Evolutionary conservation across 352 stramenopile species (phyloP).

Genomic region (Phytophthora nicotianae): DNA sequence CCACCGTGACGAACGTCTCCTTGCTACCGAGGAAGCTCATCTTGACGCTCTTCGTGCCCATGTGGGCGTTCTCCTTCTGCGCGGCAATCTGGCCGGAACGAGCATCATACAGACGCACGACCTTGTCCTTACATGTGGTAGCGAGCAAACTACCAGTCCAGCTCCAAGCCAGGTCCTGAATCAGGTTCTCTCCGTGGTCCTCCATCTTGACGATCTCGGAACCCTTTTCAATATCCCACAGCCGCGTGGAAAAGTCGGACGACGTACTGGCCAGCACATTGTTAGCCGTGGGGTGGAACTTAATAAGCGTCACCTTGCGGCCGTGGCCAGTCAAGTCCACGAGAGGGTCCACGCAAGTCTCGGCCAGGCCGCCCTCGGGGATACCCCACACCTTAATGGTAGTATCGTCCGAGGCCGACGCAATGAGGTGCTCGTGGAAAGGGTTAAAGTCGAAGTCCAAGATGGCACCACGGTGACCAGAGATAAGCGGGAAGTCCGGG

Average conservation of each 20-base stretch:
- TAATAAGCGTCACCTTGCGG: conserved; percentile 97
- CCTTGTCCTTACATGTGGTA: conserved; percentile 99
- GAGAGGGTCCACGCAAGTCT: conserved; percentile 95
- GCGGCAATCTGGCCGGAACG: conserved; percentile 79
- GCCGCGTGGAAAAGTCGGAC: conserved; percentile 96
- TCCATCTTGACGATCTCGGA: conserved; percentile 91
- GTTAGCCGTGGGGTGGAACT: conserved; percentile 97
- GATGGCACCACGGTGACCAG: conserved; percentile 95
- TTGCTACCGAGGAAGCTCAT: conserved; percentile 95
- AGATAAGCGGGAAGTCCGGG: conserved; percentile 93
- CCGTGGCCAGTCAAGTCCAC: conserved; percentile 96
- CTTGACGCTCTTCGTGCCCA: conserved; percentile 98
- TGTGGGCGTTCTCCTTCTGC: conserved; percentile 93
- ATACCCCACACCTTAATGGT: conserved; percentile 99
- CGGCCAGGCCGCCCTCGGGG: conserved; percentile 92
- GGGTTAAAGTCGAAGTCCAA: conserved; percentile 99
- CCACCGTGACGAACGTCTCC: conserved; percentile 96
- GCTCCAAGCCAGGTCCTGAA: conserved; percentile 99
- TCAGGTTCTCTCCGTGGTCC: conserved; percentile 88
- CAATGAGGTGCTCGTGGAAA: conserved; percentile 96
- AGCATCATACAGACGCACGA: conserved; percentile 96
- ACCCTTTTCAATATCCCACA: conserved; percentile 99
- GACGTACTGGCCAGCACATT: conserved; percentile 97
- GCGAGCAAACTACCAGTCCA: conserved; percentile 95
- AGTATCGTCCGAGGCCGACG: conserved; percentile 96